Evolutionary conservation across 2,329 filamentous ascomycete species (phyloP).

Genomic region (Fusarium continuum): DNA sequence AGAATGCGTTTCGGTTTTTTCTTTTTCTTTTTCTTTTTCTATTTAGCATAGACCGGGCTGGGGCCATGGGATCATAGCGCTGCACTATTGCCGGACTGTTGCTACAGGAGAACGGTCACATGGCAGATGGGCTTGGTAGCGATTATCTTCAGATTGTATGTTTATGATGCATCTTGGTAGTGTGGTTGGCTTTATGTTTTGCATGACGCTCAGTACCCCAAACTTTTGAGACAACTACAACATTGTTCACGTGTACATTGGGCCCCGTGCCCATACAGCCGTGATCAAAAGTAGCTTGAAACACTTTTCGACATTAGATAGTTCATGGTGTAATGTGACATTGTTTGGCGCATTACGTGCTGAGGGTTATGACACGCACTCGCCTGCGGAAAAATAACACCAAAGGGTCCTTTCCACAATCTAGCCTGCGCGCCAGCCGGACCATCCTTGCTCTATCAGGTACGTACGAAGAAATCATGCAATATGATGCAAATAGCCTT

Average conservation of each 20-base stretch:
- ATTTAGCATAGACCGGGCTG: slow-evolving; percentile 22
- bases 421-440: slow-evolving; percentile 42
- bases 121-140: neutral
- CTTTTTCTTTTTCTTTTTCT: no score
- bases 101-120: neutral
- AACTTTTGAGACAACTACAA: neutral
- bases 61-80: neutral
- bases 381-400: slow-evolving; percentile 32
- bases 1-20: slow-evolving; percentile 10
- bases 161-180: neutral
- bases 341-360: slow-evolving; percentile 40
- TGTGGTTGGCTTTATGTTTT: neutral
- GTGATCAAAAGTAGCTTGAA: slow-evolving; percentile 13
- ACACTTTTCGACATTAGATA: slow-evolving; percentile 35
- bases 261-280: neutral
- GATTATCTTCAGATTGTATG: neutral
- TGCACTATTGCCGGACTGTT: neutral
- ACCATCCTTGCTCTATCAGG: slow-evolving; percentile 49
- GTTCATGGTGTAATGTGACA: slow-evolving; percentile 37
- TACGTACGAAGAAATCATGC: slow-evolving; percentile 45
- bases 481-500: slow-evolving; percentile 45
- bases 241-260: slow-evolving; percentile 9
- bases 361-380: slow-evolving; percentile 34
- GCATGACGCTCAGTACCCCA: neutral
- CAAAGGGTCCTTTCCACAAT: slow-evolving; percentile 39